These are phyloP conservation scores for Vigna mungo DNA, from an alignment of 306 rosid genomes.

Conservation along the genomic window DNA sequence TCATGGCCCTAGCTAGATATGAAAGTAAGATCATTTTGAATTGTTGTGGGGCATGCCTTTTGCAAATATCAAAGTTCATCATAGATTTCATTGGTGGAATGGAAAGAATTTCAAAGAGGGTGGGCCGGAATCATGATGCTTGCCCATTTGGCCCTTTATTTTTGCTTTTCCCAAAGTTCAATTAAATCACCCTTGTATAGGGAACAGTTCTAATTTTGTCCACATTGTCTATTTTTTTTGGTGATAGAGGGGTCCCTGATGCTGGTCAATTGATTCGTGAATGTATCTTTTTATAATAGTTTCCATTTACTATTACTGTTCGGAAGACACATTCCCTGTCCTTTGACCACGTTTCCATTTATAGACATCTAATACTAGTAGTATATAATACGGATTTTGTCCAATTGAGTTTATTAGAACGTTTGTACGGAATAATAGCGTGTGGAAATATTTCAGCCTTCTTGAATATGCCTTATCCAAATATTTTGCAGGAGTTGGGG, in stretches of 20 bases:
- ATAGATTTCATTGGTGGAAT: slow-evolving; percentile 23
- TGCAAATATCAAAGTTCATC: slow-evolving; percentile 37
- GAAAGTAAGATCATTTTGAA: slow-evolving; percentile 20
- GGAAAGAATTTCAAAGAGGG: slow-evolving; percentile 7
- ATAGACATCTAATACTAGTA: background rate
- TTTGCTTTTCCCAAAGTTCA: slow-evolving; percentile 50
- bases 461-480: slow-evolving; percentile 39
- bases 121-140: background rate
- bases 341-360: slow-evolving; percentile 35
- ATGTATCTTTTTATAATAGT: slow-evolving; percentile 24
- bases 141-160: slow-evolving; percentile 47
- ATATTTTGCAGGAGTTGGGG: slow-evolving; percentile 90
- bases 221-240: slow-evolving; percentile 21
- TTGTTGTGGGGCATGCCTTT: background rate
- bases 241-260: slow-evolving; percentile 30
- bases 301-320: slow-evolving; percentile 21
- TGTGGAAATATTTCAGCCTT: slow-evolving; percentile 7
- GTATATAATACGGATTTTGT: background rate
- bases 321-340: slow-evolving; percentile 9
- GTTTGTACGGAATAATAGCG: background rate
- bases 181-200: slow-evolving; percentile 13
- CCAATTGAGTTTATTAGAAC: slow-evolving; percentile 9
- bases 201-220: slow-evolving; percentile 44
- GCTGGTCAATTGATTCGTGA: slow-evolving; percentile 4
- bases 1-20: slow-evolving; percentile 38